These are phyloP conservation scores for Suillus luteus DNA, from an alignment of 768 basidiomycete genomes.

Conservation along the genomic window DNA sequence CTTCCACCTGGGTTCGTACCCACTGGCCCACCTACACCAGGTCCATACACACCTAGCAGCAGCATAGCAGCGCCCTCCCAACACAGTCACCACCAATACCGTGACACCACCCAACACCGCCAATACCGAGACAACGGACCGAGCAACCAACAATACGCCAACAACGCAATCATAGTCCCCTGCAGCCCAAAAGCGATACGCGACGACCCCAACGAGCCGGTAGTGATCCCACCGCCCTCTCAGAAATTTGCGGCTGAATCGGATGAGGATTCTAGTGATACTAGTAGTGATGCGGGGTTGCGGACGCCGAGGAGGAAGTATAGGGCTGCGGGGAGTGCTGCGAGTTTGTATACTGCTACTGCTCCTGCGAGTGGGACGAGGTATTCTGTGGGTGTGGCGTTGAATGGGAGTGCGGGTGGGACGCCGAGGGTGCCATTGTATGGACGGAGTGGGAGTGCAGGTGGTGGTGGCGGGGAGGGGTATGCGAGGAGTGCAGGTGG, in stretches of 20 bases:
- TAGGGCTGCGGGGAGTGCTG: slow-evolving; percentile 19
- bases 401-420: background rate
- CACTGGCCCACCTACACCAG: slow-evolving; percentile 23
- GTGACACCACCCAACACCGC: background rate
- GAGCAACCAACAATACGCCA: background rate
- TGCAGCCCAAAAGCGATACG: slow-evolving; percentile 1
- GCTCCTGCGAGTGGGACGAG: slow-evolving; percentile 12
- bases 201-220: slow-evolving; percentile 17
- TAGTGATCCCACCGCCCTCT: slow-evolving; percentile 33
- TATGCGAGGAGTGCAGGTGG: background rate
- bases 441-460: background rate
- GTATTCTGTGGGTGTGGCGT: background rate
- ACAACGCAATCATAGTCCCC: slow-evolving; percentile 6
- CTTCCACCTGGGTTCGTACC: slow-evolving; percentile 43
- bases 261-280: slow-evolving; percentile 35
- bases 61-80: slow-evolving; percentile 33
- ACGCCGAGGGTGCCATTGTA: background rate
- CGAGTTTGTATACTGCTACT: slow-evolving; percentile 18
- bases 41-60: slow-evolving; percentile 26
- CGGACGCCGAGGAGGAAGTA: slow-evolving; percentile 32
- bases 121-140: background rate
- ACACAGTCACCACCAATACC: background rate
- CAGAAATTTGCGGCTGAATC: slow-evolving; percentile 20
- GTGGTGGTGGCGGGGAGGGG: background rate
- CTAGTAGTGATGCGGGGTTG: slow-evolving; percentile 29